Percentiles rank a stretch among this genome's conserved stretches.
Conservation (phyloP, 2,329 filamentous ascomycete genomes). For the Alternaria tenuissima region DNA sequence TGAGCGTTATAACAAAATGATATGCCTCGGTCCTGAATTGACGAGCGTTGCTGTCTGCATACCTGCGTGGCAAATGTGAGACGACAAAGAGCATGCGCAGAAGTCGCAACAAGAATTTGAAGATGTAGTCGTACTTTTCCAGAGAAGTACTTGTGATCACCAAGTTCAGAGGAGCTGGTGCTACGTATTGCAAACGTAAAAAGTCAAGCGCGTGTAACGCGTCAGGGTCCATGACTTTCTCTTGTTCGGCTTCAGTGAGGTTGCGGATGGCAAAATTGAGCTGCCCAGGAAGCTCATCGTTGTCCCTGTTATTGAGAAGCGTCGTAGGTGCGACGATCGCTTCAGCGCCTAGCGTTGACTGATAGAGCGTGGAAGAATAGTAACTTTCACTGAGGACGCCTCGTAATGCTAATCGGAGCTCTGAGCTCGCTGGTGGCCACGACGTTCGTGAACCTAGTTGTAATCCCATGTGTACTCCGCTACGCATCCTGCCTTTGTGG, state of each 20-base stretch:
- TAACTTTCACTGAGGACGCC: conserved; percentile 83
- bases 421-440: conserved; percentile 95
- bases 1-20: conserved; percentile 77
- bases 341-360: conserved; percentile 25
- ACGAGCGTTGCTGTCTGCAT: conserved; percentile 28
- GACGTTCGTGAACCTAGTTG: conserved; percentile 80
- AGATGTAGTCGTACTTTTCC: conserved; percentile 84
- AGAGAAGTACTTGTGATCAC: conserved; percentile 77
- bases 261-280: conserved; percentile 77
- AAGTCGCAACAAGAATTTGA: conserved; percentile 79
- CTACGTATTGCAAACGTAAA: conserved; percentile 82
- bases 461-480: conserved; percentile 76
- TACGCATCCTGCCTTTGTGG: conserved; percentile 70
- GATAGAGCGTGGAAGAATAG: conserved; percentile 49
- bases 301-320: conserved; percentile 29
- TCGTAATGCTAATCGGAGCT: conserved; percentile 87
- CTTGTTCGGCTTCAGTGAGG: conserved; percentile 78
- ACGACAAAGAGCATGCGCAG: conserved; percentile 81
- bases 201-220: conserved; percentile 93
- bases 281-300: conserved; percentile 53
- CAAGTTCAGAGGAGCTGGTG: conserved; percentile 73
- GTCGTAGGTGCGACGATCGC: conserved; percentile 1
- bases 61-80: conserved; percentile 48
- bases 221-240: conserved; percentile 81
- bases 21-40: conserved; percentile 77